Evolutionary conservation across 495 filamentous ascomycete species (phyloP).

Genomic region (Penicillium verhagenii): DNA sequence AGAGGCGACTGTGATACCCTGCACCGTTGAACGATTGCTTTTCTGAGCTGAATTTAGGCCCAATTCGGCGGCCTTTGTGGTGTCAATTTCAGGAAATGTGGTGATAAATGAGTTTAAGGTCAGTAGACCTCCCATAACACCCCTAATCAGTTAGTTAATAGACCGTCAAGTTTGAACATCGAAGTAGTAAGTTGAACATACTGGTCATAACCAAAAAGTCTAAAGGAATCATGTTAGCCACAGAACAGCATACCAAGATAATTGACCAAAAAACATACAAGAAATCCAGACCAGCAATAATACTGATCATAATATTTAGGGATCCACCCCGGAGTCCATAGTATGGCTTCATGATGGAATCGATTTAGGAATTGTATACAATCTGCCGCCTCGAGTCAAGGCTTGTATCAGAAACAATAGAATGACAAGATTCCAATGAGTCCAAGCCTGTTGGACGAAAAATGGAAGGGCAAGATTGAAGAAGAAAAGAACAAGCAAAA

Average conservation of each 20-base stretch:
- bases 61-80: constrained; percentile 24
- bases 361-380: not conserved
- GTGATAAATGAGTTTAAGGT: constrained; percentile 49
- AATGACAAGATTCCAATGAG: constrained; percentile 1
- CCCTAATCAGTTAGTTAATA: constrained; percentile 26
- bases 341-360: constrained; percentile 35
- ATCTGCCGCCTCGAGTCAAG: not conserved
- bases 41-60: constrained; percentile 27
- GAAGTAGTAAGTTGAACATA: constrained; percentile 7
- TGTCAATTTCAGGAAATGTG: constrained; percentile 54
- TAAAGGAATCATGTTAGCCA: constrained; percentile 10
- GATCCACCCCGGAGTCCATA: constrained; percentile 62
- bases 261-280: constrained; percentile 32
- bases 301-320: constrained; percentile 65
- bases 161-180: not conserved
- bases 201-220: constrained; percentile 41
- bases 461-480: not conserved
- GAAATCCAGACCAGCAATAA: constrained; percentile 69
- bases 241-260: not conserved
- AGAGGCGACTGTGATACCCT: constrained; percentile 60
- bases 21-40: constrained; percentile 45
- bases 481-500: constrained; percentile 3
- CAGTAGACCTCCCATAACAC: constrained; percentile 57
- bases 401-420: constrained; percentile 14
- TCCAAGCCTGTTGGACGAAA: constrained; percentile 10